Percentiles rank a stretch among this genome's conserved stretches.
Evolutionary conservation across 768 basidiomycete genomes (phyloP).

Genomic region (Floccularia luteovirens): DNA sequence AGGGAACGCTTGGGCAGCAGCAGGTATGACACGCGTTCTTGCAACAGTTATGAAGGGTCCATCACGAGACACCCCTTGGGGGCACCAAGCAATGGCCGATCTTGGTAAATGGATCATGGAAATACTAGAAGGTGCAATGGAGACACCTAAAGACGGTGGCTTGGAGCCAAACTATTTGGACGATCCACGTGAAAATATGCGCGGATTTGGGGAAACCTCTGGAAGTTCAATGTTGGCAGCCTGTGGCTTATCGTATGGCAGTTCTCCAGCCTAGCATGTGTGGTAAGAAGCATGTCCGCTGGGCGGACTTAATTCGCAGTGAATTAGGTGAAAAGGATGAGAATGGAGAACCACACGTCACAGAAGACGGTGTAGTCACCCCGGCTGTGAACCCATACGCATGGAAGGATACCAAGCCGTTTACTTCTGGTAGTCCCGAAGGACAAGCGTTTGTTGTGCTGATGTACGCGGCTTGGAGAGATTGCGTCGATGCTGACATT

Average conservation of each 20-base stretch:
- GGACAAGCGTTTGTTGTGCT: slow-evolving; percentile 22
- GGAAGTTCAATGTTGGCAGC: slow-evolving; percentile 34
- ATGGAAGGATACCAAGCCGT: slow-evolving; percentile 16
- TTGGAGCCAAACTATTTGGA: slow-evolving; percentile 35
- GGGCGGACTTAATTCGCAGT: slow-evolving; percentile 25
- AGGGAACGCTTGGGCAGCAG: slow-evolving; percentile 69
- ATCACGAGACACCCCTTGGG: slow-evolving; percentile 13
- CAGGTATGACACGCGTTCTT: slow-evolving; percentile 57
- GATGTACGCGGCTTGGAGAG: slow-evolving; percentile 26
- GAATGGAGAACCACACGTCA: slow-evolving; percentile 14
- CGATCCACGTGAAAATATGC: slow-evolving; percentile 13
- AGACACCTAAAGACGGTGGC: slow-evolving; percentile 19
- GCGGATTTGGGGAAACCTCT: slow-evolving; percentile 36
- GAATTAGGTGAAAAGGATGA: slow-evolving; percentile 11
- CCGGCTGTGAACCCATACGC: slow-evolving; percentile 24
- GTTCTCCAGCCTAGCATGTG: slow-evolving; percentile 23
- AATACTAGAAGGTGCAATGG: slow-evolving; percentile 35
- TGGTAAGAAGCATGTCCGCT: slow-evolving; percentile 20
- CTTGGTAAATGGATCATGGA: slow-evolving; percentile 32
- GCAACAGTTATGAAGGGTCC: slow-evolving; percentile 36
- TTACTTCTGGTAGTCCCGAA: slow-evolving; percentile 22
- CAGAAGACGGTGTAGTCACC: slow-evolving; percentile 15
- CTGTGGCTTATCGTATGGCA: slow-evolving; percentile 31
- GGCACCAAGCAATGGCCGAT: slow-evolving; percentile 12
- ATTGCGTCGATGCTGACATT: slow-evolving; percentile 15